Evolutionary conservation across 257 asterid species (phyloP).

Genomic region (Lycium ferocissimum): DNA sequence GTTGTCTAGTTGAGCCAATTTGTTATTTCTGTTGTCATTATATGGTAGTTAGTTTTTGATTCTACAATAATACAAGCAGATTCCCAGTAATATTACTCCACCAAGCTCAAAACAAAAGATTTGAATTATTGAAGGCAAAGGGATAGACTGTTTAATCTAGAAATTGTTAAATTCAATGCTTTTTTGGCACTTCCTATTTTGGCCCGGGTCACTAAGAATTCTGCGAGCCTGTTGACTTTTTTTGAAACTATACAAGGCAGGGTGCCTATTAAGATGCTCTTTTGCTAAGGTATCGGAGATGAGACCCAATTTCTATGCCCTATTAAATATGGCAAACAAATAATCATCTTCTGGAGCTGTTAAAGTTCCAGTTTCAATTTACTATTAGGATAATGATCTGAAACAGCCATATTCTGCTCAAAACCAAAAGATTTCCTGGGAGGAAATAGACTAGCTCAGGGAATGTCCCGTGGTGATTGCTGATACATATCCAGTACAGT

Average conservation of each 20-base stretch:
- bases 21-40: not conserved
- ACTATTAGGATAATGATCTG: not conserved
- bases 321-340: not conserved
- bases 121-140: not conserved
- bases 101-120: constrained; percentile 2
- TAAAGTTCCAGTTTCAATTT: not conserved
- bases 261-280: not conserved
- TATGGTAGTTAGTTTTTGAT: not conserved
- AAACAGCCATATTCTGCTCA: not conserved
- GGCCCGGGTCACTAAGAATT: not conserved
- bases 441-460: not conserved
- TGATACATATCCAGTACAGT: constrained; percentile 13
- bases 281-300: not conserved
- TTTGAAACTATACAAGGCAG: not conserved
- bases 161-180: not conserved
- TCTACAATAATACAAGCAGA: not conserved
- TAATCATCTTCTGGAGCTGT: constrained; percentile 3
- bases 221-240: not conserved
- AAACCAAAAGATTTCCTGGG: not conserved
- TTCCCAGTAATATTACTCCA: not conserved
- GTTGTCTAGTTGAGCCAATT: not conserved
- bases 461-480: constrained; percentile 1
- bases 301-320: not conserved
- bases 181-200: not conserved
- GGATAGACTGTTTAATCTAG: not conserved